Base-by-base conservation (phyloP, 1,284 basidiomycete genomes). In the Leccinum pachyderme region DNA sequence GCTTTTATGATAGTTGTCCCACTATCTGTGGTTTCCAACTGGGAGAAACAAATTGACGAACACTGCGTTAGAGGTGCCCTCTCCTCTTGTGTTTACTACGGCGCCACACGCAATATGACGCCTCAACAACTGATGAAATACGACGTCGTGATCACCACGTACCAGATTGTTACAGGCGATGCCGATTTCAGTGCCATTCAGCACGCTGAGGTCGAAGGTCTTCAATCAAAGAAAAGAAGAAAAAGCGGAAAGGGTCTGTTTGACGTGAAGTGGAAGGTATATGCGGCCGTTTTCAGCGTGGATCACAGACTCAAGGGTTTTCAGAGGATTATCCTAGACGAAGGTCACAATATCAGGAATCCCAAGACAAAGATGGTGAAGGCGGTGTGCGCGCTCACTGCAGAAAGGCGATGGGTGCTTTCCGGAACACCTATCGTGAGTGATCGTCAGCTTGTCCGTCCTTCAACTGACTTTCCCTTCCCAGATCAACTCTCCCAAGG, bases 91-190 rank as follows among this genome's bases (percentile, higher is more conserved):
- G 77, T 86, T 7, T 94, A 94, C 68, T 87, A 92, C 59, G 88
- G 90, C 24, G 72, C 79, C 6, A 81, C 77, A n/a, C 84, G 86
- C 48, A 78, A 78, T 9, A 73, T 90, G 62, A 79, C 76, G 11
- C 73, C 86, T 0, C 73, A 80, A 35, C 78, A 89, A 31, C 72
- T 96, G 13, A 73, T 78, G 55, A 75, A 80, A 56, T 86, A 84
- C 64, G 93, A 96, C 63, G 76, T 95, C 7, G 86, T 96, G n/a
- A 84, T 96, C 54, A 94, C 93, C 0, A 96, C 94, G 0, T 96
- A 95, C 69, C 89, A 93, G 45, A 66, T 69, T 27, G 71, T 70
- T 32, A 35, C 66, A 29, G 67, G 65, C 3, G 71, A 70, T 4
- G 67, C 61, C 45, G 65, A 72, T 31, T 53, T 60, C 33, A 57